A percentile compares a stretch with the other conserved stretches of the same genome.
Conservation (phyloP, 495 filamentous ascomycete species). For the Penicillium paxilli region DNA sequence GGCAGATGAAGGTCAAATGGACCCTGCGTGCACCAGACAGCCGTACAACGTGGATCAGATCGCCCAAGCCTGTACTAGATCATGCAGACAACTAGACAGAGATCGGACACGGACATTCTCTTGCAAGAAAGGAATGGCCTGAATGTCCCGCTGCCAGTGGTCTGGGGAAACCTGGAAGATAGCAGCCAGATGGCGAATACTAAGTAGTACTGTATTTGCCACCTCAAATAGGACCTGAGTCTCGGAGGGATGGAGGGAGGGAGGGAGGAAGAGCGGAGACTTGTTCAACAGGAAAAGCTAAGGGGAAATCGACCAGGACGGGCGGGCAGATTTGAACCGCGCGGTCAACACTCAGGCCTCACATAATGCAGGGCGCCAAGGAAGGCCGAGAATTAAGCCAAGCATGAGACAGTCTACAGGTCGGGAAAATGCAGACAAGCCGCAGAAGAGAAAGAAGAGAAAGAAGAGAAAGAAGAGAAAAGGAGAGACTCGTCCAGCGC, state of each 20-base stretch:
- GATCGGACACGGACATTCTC: neutral
- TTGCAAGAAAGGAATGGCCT: neutral
- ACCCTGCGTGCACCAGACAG: too few species aligned
- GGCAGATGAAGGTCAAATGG: neutral
- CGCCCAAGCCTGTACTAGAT: conserved; percentile 1
- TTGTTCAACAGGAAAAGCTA: neutral
- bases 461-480: neutral
- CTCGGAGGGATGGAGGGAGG: too few species aligned
- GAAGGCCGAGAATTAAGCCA: conserved; percentile 20
- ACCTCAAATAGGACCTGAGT: conserved; percentile 35
- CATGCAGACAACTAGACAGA: conserved; percentile 10
- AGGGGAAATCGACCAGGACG: conserved; percentile 8
- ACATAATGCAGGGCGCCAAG: conserved; percentile 29
- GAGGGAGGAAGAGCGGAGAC: conserved; percentile 41
- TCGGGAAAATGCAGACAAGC: neutral
- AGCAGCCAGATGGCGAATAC: neutral
- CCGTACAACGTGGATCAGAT: conserved; percentile 9
- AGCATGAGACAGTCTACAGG: conserved; percentile 17
- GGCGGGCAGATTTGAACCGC: conserved; percentile 27
- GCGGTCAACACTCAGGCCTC: conserved; percentile 26
- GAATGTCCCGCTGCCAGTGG: too few species aligned
- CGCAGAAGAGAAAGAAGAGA: too few species aligned
- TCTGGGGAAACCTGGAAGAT: too few species aligned
- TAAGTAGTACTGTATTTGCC: too few species aligned
- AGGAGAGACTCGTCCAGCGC: conserved; percentile 14